A percentile compares a stretch with the other conserved stretches of the same genome.
These are phyloP conservation scores for Solanum neorickii DNA, from an alignment of 257 asterid species.

Conservation along the genomic window DNA sequence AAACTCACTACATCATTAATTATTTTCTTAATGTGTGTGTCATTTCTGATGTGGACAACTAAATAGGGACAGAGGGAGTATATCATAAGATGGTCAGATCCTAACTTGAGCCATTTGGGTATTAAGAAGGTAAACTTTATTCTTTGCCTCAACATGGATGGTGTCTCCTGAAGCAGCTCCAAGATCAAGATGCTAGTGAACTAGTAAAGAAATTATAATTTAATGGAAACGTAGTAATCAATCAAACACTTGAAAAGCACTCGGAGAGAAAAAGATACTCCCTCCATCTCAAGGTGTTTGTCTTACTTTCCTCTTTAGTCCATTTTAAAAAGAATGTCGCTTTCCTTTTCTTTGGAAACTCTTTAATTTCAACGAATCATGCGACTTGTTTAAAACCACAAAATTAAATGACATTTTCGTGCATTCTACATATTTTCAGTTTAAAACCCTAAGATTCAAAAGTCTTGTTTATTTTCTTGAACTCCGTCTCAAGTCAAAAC, in stretches of 20 bases:
- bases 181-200: background rate
- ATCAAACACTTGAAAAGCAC: background rate
- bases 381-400: background rate
- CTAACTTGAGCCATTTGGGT: background rate
- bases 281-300: background rate
- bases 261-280: background rate
- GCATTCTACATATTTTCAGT: background rate
- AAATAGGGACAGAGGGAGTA: background rate
- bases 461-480: background rate
- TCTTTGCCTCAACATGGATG: background rate
- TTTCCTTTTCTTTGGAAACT: background rate
- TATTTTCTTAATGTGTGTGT: too few species aligned
- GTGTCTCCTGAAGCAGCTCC: background rate
- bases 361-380: background rate
- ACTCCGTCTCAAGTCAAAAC: background rate
- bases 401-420: background rate
- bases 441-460: background rate
- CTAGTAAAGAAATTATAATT: background rate
- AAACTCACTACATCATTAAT: too few species aligned
- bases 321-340: background rate
- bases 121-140: background rate
- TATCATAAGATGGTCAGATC: background rate
- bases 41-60: too few species aligned
- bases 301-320: background rate
- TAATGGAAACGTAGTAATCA: background rate